phyloP scores from a whole-genome alignment of 2,329 filamentous ascomycete genomes.

The Ophiostoma tasmaniense region DNA sequence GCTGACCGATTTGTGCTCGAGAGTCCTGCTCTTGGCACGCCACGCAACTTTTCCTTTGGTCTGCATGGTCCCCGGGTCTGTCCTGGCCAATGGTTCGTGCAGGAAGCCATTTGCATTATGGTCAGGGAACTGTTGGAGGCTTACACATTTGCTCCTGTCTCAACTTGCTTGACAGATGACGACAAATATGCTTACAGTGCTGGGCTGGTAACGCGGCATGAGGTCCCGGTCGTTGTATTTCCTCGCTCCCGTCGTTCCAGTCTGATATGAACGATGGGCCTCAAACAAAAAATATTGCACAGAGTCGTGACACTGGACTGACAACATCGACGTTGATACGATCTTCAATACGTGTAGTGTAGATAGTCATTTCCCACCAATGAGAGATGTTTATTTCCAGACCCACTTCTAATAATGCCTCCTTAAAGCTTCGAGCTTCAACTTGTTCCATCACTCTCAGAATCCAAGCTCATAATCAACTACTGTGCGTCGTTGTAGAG shows the following conservation, averaged over 20 bases:
- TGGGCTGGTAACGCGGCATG: background rate
- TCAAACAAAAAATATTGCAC: too few species aligned
- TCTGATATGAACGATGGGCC: background rate
- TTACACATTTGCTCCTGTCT: constrained; percentile 9
- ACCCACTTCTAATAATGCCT: background rate
- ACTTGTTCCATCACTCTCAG: background rate
- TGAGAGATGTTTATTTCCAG: background rate
- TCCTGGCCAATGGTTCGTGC: constrained; percentile 14
- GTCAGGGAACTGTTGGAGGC: constrained; percentile 9
- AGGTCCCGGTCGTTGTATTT: background rate
- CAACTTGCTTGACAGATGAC: background rate
- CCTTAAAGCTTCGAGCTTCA: background rate
- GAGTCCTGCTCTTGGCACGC: background rate
- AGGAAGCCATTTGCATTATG: constrained; percentile 16
- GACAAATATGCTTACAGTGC: background rate
- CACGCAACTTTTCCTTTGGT: constrained; percentile 13
- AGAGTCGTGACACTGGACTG: too few species aligned
- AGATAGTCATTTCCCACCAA: background rate
- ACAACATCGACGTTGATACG: too few species aligned
- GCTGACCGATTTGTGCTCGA: background rate
- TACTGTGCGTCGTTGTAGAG: background rate
- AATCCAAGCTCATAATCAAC: background rate
- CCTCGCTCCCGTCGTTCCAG: background rate
- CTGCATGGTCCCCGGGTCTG: constrained; percentile 14
- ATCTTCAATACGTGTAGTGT: background rate